These are phyloP conservation scores for Tylopilus sp. DNA, from an alignment of 768 basidiomycete genomes.

Conservation along the genomic window DNA sequence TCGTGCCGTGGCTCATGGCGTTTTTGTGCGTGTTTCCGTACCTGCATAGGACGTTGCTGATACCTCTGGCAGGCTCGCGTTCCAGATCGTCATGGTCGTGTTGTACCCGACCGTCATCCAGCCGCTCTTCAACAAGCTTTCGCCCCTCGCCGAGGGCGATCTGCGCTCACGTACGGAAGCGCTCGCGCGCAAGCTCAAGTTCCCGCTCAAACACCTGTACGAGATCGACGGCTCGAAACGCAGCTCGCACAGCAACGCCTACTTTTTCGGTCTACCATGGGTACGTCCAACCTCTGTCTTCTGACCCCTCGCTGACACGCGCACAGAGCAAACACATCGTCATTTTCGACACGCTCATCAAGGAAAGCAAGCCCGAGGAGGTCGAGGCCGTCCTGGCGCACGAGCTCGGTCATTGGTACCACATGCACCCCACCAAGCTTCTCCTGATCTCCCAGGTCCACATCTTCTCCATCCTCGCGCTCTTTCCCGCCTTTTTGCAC, in stretches of 20 bases:
- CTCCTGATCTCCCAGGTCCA: constrained; percentile 84
- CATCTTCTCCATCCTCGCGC: constrained; percentile 78
- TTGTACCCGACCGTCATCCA: constrained; percentile 86
- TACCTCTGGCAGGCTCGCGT: constrained; percentile 50
- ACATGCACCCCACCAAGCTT: constrained; percentile 86
- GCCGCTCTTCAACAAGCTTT: constrained; percentile 96
- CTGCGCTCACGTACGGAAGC: constrained; percentile 74
- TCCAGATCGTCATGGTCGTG: constrained; percentile 83
- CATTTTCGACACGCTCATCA: constrained; percentile 95
- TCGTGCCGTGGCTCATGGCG: constrained; percentile 90
- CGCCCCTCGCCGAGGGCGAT: constrained; percentile 75
- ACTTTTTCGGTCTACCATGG: constrained; percentile 97
- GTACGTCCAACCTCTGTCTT: constrained; percentile 38
- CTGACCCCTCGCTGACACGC: neutral
- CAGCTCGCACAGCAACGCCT: constrained; percentile 95
- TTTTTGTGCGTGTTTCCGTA: constrained; percentile 62
- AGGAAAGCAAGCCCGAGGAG: constrained; percentile 85
- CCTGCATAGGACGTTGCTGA: neutral
- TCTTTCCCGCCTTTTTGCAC: constrained; percentile 88
- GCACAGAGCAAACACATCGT: constrained; percentile 87
- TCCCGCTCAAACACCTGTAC: constrained; percentile 92
- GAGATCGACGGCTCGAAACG: constrained; percentile 98
- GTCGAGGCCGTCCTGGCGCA: constrained; percentile 98
- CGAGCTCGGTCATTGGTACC: constrained; percentile 96
- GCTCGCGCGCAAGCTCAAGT: constrained; percentile 78